Evolutionary conservation across 2,329 filamentous ascomycete species (phyloP), one percentile per base, ranked within the genome.

Genomic region (Sporothrix protearum): DNA sequence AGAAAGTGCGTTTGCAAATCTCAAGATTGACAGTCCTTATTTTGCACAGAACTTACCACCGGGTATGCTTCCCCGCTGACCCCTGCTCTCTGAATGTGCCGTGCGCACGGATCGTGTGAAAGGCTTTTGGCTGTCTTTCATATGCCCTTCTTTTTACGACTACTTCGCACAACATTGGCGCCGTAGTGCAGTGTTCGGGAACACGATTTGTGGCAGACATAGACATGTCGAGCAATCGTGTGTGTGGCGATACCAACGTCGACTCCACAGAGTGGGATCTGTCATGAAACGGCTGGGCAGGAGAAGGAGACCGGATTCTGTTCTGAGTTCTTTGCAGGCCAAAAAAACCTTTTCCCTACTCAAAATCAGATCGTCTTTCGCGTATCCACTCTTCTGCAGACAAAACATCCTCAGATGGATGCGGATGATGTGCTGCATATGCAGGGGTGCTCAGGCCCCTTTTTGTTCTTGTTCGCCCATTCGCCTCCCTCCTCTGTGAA

Each of bases 371-470:
- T 61, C 19, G 57, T 22, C 16, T 30, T 8, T 39, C 9, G 33
- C 57, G 30, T 61, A 61, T 61, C 39, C 19, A 22, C 4, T 39
- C 19, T 30, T 16, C 9, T 55, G 30, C 55, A 36, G n/a, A 36
- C 33, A 36, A 36, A 36, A 8, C 33, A 36, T 30, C 6, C n/a
- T n/a, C 28, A 59, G 30, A 59, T 59, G 55, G 55, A 59, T 59
- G 57, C 9, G 39, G 33, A 22, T 39, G 19, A 39, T 61, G 30
- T 39, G 30, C 57, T 61, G 30, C 57, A 64, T 64, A 45, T 64
- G 59, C 39, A 64, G 59, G 59, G 59, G 59, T 64, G 59, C 59
- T 64, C 39, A 28, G 59, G 59, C 59, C 59, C 36, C 39, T 30
- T 64, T 45, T 45, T 28, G 3, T 59, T 59, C 19, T 22, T 51